These are phyloP conservation scores for Populus pruinosa DNA, from an alignment of 345 rosid species.

Conservation along the genomic window DNA sequence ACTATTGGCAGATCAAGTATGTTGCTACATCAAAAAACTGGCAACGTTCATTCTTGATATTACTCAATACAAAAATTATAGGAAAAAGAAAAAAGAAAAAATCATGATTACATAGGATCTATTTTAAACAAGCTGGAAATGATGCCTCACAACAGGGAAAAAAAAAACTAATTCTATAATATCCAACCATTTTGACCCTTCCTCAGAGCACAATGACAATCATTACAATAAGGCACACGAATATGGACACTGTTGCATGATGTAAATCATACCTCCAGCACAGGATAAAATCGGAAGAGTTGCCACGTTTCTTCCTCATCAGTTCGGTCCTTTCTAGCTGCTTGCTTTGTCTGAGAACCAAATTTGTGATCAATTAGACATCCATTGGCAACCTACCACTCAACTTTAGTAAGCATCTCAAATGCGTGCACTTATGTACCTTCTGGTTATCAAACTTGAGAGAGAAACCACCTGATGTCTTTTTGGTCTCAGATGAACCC, in stretches of 20 bases:
- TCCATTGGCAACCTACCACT: conserved; percentile 2
- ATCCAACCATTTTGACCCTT: background rate
- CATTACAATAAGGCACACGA: background rate
- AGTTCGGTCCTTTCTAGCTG: conserved; percentile 75
- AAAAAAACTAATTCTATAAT: background rate
- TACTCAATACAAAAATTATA: background rate
- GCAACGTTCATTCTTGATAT: background rate
- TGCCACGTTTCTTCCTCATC: conserved; percentile 94
- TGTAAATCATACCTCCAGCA: conserved; percentile 61
- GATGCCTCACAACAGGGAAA: background rate
- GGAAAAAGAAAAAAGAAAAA: background rate
- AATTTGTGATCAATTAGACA: conserved; percentile 13
- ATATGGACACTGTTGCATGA: background rate
- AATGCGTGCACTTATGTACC: conserved; percentile 33
- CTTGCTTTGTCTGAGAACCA: conserved; percentile 60
- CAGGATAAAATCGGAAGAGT: conserved; percentile 81
- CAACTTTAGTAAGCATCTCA: conserved; percentile 1
- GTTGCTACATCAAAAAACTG: background rate
- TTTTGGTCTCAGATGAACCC: conserved; percentile 54
- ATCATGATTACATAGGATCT: background rate
- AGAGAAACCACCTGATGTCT: conserved; percentile 56
- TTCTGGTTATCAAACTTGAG: conserved; percentile 80
- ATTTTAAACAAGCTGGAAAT: background rate
- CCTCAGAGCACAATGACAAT: background rate
- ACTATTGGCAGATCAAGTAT: background rate